Base-by-base conservation (phyloP, 345 rosid genomes). In the Mangifera indica region DNA sequence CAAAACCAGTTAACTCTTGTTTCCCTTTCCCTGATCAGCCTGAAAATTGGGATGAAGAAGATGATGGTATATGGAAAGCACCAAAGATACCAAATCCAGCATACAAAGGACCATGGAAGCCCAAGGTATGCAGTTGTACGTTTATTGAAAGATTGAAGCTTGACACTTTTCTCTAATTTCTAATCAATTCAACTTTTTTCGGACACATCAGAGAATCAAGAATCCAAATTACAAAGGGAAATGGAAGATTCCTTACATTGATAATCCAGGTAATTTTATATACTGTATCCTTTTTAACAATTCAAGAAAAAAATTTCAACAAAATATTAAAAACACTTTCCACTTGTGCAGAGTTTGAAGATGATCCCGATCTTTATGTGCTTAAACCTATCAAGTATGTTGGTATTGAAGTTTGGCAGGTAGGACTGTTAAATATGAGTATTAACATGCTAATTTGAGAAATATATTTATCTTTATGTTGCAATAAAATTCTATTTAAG, bases 361-460 rank as follows among this genome's bases (percentile, higher is more conserved):
- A 84, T 69, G 87, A 84, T 45, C 87, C 87, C 3, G 87, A 84
- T 67, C 81, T 84, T 69, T 84, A 84, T 20, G 87, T 84, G 77
- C 74, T 84, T 24, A 84, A 84, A 73, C 83, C 87, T 48, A 74
- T 81, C 15, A 84, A 81, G 66, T 84, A 84, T 40, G 85, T 84
- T 4, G 87, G 87, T 12, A 79, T 84, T 51, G 87, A 84, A 81
- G 85, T 84, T 72, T 84, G 87, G 87, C 87, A 84, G 87, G 87
- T 84, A 69, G 24, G 40, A 61, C 22, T 0, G 0, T 70, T 34
- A 25, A n/a, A 26, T 44, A 17, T 20, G 22, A 34, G 58, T 21
- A 24, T 34, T 13, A 34, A 54, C 45, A 48, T 21, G 44, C 57
- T 32, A 18, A 40, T 65, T 57, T 48, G 37, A 21, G 40, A 12